These are phyloP conservation scores for Botryotinia convoluta DNA, from an alignment of 2,329 filamentous ascomycete species.

Conservation along the genomic window DNA sequence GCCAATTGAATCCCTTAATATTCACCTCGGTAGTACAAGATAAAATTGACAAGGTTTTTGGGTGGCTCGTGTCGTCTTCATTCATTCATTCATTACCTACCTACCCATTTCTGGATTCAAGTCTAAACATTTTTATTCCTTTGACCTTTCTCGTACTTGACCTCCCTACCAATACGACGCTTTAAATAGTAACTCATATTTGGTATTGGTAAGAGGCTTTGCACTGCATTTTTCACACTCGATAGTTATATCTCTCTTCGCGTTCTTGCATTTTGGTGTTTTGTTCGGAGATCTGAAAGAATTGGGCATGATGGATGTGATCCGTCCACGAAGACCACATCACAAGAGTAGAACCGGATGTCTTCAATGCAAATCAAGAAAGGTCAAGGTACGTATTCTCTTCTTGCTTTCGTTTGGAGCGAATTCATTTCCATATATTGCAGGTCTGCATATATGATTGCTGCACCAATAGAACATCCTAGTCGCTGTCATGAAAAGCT, in stretches of 20 bases:
- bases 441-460: background rate
- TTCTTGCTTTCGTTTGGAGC: background rate
- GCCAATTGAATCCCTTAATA: background rate
- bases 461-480: constrained; percentile 5
- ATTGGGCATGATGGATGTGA: constrained; percentile 11
- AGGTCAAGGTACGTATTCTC: constrained; percentile 38
- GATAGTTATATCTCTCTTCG: background rate
- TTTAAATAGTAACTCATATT: constrained; percentile 1
- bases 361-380: constrained; percentile 38
- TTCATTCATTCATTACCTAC: background rate
- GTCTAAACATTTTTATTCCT: background rate
- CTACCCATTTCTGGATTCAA: background rate
- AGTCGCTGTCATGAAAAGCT: constrained; percentile 2
- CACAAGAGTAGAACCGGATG: constrained; percentile 40
- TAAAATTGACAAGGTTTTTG: background rate
- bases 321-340: constrained; percentile 30
- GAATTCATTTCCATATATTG: background rate
- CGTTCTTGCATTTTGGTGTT: background rate
- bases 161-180: constrained; percentile 2
- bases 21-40: constrained; percentile 4
- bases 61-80: constrained; percentile 1
- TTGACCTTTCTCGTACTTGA: background rate
- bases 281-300: background rate
- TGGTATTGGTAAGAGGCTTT: background rate
- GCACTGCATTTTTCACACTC: background rate